phyloP scores from a whole-genome alignment of 441 rosid species.

The Populus hybrid region DNA sequence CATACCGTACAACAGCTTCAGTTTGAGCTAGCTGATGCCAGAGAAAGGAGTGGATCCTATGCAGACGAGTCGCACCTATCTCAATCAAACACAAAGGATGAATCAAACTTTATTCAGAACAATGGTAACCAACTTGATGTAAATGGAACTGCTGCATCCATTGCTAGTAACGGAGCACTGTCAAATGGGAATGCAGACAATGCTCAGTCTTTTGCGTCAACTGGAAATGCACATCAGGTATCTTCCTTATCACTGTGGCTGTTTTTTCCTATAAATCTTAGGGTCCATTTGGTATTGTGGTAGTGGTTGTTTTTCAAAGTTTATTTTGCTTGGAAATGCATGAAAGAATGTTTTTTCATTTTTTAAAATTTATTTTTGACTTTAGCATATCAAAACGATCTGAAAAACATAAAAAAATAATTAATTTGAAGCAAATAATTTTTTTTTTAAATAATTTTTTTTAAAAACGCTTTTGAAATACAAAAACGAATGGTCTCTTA shows the following conservation, averaged over 20 bases:
- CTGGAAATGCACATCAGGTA: conserved; percentile 57
- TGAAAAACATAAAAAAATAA: too few species aligned
- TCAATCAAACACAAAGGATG: conserved; percentile 46
- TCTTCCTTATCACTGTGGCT: background rate
- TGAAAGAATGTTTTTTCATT: too few species aligned
- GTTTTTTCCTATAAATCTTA: background rate
- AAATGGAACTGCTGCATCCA: conserved; percentile 38
- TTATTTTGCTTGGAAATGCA: too few species aligned
- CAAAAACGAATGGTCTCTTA: background rate
- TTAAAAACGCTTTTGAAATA: too few species aligned
- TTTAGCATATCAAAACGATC: too few species aligned
- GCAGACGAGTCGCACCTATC: conserved; percentile 46
- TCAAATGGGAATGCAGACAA: conserved; percentile 51
- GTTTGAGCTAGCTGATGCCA: conserved; percentile 67
- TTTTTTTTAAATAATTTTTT: too few species aligned
- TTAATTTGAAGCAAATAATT: too few species aligned
- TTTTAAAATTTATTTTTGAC: too few species aligned
- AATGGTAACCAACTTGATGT: conserved; percentile 53
- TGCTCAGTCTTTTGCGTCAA: conserved; percentile 40
- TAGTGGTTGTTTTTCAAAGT: too few species aligned
- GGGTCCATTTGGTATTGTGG: too few species aligned
- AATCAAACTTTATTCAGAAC: conserved; percentile 53
- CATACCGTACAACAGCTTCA: conserved; percentile 91
- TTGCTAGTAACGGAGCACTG: conserved; percentile 31
- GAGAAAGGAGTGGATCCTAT: conserved; percentile 58